phyloP scores from a whole-genome alignment of 768 basidiomycete genomes.

The Pleurotus ostreatus region DNA sequence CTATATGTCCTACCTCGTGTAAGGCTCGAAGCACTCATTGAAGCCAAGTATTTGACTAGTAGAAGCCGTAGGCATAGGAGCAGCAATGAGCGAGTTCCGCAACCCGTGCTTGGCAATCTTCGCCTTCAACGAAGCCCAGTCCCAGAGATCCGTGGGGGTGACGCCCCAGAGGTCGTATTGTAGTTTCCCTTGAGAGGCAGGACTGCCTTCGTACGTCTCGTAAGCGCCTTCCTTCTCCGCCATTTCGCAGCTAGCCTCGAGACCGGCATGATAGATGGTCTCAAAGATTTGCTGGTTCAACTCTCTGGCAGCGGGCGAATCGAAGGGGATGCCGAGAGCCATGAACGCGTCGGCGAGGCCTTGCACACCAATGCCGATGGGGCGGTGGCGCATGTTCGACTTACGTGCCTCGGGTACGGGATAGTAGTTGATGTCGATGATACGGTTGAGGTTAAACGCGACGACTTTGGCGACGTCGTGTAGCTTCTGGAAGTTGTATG shows the following conservation, averaged over 20 bases:
- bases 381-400: slow-evolving; percentile 96
- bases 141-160: slow-evolving; percentile 87
- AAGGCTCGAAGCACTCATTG: slow-evolving; percentile 99
- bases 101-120: slow-evolving; percentile 80
- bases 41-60: slow-evolving; percentile 97
- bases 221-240: slow-evolving; percentile 79
- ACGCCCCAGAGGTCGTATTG: slow-evolving; percentile 97
- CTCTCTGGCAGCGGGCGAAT: slow-evolving; percentile 78
- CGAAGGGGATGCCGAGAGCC: slow-evolving; percentile 94
- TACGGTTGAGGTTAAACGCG: slow-evolving; percentile 86
- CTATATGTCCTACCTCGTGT: slow-evolving; percentile 67
- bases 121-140: slow-evolving; percentile 85
- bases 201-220: slow-evolving; percentile 86
- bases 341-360: slow-evolving; percentile 98
- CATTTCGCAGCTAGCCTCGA: slow-evolving; percentile 88
- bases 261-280: slow-evolving; percentile 95
- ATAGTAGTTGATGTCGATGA: slow-evolving; percentile 96
- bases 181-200: slow-evolving; percentile 82
- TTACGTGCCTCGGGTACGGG: slow-evolving; percentile 87
- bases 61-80: slow-evolving; percentile 99
- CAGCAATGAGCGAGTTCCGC: slow-evolving; percentile 84
- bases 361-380: slow-evolving; percentile 96
- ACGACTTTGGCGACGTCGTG: slow-evolving; percentile 95
- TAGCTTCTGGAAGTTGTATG: slow-evolving; percentile 92
- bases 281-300: slow-evolving; percentile 97